Evolutionary conservation across 345 rosid species (phyloP).

Genomic region (Eucalyptus globulus): DNA sequence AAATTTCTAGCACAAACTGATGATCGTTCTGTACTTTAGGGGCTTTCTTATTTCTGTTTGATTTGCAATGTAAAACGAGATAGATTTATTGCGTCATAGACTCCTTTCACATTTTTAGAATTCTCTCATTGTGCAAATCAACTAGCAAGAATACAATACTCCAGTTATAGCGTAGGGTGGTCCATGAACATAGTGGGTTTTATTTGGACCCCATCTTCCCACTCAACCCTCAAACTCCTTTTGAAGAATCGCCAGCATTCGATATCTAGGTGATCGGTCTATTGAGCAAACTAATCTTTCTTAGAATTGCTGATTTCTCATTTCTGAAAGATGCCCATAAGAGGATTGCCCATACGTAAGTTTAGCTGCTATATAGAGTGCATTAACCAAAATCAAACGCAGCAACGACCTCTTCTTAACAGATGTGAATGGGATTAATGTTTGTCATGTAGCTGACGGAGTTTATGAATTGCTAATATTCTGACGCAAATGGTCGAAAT

Average conservation of each 20-base stretch:
- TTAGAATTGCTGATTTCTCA: neutral
- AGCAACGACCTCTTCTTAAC: neutral
- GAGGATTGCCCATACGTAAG: neutral
- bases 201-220: neutral
- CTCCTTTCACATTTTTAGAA: neutral
- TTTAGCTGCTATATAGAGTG: neutral
- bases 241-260: neutral
- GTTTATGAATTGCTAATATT: neutral
- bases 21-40: neutral
- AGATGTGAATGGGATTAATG: neutral
- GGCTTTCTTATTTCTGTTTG: neutral
- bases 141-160: neutral
- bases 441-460: neutral
- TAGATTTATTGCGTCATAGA: neutral
- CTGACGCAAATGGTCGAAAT: neutral
- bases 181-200: neutral
- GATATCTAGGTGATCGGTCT: neutral
- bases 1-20: neutral
- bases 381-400: neutral
- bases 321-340: neutral
- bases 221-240: neutral
- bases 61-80: neutral
- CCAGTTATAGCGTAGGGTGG: neutral
- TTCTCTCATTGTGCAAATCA: neutral
- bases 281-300: neutral